These are phyloP conservation scores for Solanum ossicruentum DNA, from an alignment of 257 asterid species.

Conservation along the genomic window DNA sequence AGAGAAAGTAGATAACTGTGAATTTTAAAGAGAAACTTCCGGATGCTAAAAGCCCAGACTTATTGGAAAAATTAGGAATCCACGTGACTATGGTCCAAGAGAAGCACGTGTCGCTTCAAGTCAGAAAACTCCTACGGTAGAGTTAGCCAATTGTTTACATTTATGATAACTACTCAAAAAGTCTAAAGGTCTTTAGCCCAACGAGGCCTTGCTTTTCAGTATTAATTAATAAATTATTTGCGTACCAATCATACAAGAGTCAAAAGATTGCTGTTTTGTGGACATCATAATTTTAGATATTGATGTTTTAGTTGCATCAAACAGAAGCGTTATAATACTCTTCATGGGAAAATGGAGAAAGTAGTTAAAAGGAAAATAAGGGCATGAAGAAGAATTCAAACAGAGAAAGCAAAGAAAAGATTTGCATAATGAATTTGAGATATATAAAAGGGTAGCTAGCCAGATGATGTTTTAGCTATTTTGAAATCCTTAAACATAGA, in stretches of 20 bases:
- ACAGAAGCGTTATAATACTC: neutral
- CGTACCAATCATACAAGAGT: neutral
- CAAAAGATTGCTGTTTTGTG: neutral
- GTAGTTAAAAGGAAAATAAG: neutral
- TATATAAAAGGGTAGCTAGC: neutral
- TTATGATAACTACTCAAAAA: slow-evolving; percentile 1
- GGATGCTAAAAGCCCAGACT: neutral
- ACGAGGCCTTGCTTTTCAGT: neutral
- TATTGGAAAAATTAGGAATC: slow-evolving; percentile 3
- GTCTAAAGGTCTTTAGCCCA: neutral
- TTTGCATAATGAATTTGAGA: neutral
- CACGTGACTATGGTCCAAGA: slow-evolving; percentile 5
- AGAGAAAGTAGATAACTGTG: neutral
- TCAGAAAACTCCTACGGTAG: neutral
- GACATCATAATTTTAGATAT: neutral
- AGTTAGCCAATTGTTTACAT: neutral
- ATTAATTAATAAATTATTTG: neutral
- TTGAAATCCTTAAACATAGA: slow-evolving; percentile 17
- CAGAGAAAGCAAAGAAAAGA: neutral
- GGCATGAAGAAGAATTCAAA: neutral
- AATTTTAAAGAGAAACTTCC: neutral
- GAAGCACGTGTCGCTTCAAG: neutral
- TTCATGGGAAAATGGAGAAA: neutral
- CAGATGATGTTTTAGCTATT: neutral
- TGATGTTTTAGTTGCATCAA: neutral